phyloP scores from a whole-genome alignment of 116 monocot species.

The Phalaenopsis hybrid region DNA sequence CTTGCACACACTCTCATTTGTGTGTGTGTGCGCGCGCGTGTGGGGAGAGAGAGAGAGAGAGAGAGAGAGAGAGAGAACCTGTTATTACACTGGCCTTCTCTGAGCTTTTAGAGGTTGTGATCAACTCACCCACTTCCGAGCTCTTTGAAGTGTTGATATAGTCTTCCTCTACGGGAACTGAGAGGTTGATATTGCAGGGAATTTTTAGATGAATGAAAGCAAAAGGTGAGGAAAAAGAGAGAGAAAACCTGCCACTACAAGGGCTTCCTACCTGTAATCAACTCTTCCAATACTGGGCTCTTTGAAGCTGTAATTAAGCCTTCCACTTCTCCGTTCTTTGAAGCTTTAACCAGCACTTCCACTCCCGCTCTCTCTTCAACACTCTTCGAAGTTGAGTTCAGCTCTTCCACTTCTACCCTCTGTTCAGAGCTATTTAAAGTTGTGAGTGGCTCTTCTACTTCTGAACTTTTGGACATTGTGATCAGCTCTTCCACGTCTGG shows the following conservation, averaged over 20 bases:
- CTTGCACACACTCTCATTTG: no score
- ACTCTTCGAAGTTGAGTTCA: background rate
- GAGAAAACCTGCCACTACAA: background rate
- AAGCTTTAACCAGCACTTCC: background rate
- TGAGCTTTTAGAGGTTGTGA: background rate
- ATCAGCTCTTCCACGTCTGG: background rate
- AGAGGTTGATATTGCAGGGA: background rate
- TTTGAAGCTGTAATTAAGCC: background rate
- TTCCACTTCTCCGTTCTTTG: background rate
- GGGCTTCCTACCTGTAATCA: background rate
- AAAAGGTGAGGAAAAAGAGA: background rate
- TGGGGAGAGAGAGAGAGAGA: background rate
- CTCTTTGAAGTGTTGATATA: background rate
- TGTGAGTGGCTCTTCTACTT: no score
- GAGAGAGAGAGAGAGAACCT: slow-evolving; percentile 1
- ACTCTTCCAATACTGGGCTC: background rate
- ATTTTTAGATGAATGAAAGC: background rate
- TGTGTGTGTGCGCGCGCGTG: no score
- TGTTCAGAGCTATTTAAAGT: background rate
- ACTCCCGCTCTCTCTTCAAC: background rate
- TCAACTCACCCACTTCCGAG: background rate
- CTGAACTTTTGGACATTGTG: background rate
- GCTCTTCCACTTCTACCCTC: background rate
- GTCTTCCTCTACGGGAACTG: background rate
- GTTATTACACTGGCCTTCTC: background rate